Base-by-base conservation (phyloP, 139 green algal species). In the Picochlorum sp. region DNA sequence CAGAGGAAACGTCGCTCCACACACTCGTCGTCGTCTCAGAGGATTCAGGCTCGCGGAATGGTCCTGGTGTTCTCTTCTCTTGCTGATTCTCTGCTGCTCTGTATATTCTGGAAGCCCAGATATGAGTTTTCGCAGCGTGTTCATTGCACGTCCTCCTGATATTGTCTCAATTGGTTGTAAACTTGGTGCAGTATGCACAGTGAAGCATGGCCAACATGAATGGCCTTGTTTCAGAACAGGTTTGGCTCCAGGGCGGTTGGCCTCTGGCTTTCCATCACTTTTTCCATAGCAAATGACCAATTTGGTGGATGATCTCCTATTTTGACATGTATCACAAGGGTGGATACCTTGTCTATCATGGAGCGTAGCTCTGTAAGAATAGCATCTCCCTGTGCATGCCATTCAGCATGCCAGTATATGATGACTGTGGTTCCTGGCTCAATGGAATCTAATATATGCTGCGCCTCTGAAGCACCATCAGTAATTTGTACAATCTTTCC, bases 381-480 rank as follows among this genome's bases (percentile, higher is more conserved):
- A 44, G 32, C 47, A 9, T 57, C 6, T 6, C 61, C 30, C 2
- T 63, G 69, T 14, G 57, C 52, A 14, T 67, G 68, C 84, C 84
- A 91, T 2, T 68, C 54, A 0, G 83, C 84, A 41, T 81, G 67
- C 81, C 81, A 91, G 21, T 78, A 38, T 8, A 91, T 58, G 14
- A 86, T 63, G 26, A 59, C 57, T 15, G 70, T 6, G 7, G 55
- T 26, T 3, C 60, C 55, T 38, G 5, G 34, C 8, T 60, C 26
- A 10, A 74, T 30, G 20, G 41, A 34, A 13, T 85, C 73, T 28
- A 87, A 54, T 18, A 75, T 24, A 7, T 64, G 24, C 61, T 85
- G 78, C 37, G 82, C 61, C 66, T 88, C 69, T 23, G 60, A 47
- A 2, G 76, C 83, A 15, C 83, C 82, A 2, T 66, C 74, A 1